phyloP scores from a whole-genome alignment of 345 rosid species.

The Gossypium ekmanianum region DNA sequence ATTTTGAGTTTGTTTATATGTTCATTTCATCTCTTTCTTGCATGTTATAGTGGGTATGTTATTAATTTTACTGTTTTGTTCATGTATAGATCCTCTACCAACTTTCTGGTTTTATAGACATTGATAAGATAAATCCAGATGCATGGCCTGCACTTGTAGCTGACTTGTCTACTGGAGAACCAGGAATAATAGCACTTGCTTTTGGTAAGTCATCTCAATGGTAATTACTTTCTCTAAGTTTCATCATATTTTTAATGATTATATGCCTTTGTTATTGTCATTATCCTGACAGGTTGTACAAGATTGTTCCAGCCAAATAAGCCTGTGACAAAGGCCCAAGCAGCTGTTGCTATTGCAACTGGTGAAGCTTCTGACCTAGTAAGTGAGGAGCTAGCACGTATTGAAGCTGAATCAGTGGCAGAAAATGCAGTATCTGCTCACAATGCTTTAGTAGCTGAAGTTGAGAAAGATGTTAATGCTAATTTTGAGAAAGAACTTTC shows the following conservation, averaged over 20 bases:
- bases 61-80: constrained; percentile 14
- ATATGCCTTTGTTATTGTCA: constrained; percentile 8
- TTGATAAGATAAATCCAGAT: constrained; percentile 72
- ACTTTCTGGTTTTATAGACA: constrained; percentile 81
- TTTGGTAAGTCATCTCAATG: constrained; percentile 60
- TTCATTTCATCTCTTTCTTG: not conserved
- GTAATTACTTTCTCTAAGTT: constrained; percentile 14
- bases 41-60: not conserved
- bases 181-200: constrained; percentile 79
- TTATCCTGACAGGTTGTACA: constrained; percentile 56
- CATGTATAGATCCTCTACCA: constrained; percentile 49
- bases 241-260: constrained; percentile 19
- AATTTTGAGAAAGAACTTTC: constrained; percentile 71
- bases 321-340: constrained; percentile 95
- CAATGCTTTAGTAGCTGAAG: constrained; percentile 72
- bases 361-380: constrained; percentile 76
- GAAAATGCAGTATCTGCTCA: constrained; percentile 80
- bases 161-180: constrained; percentile 80
- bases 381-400: constrained; percentile 83
- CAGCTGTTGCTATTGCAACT: constrained; percentile 80
- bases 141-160: constrained; percentile 95
- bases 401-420: constrained; percentile 89
- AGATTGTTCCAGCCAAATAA: constrained; percentile 86
- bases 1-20: constrained; percentile 17
- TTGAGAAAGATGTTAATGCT: constrained; percentile 72